A percentile compares a stretch with the other conserved stretches of the same genome.
Evolutionary conservation across 495 filamentous ascomycete species (phyloP).

Genomic region (Saxispiralis lemnorum): DNA sequence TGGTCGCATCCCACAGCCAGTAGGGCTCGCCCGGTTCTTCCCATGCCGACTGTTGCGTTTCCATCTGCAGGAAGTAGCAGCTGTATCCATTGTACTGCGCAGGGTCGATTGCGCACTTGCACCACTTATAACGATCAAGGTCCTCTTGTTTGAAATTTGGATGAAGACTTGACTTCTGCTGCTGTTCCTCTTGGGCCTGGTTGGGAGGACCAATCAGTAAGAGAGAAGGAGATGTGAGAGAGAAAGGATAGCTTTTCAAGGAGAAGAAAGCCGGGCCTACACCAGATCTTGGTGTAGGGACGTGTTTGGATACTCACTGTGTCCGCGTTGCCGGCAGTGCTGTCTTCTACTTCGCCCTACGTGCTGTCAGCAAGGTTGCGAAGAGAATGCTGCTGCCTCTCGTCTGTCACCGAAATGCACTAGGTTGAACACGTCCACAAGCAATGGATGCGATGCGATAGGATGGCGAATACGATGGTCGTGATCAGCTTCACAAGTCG

Average conservation of each 20-base stretch:
- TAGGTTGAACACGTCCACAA: too few species aligned
- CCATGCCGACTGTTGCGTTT: slow-evolving; percentile 5
- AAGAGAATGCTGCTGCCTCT: neutral
- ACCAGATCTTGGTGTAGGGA: neutral
- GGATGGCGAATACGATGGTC: too few species aligned
- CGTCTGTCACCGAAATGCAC: neutral
- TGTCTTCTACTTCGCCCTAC: slow-evolving; percentile 2
- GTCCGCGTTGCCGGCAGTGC: neutral
- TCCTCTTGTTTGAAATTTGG: neutral
- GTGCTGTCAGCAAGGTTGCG: slow-evolving; percentile 4
- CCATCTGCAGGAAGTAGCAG: slow-evolving; percentile 13
- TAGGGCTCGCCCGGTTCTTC: slow-evolving; percentile 12
- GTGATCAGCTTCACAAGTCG: too few species aligned
- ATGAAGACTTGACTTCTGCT: neutral
- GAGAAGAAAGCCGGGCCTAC: neutral
- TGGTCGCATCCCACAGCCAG: slow-evolving; percentile 13
- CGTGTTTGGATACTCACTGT: slow-evolving; percentile 1
- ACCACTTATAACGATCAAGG: slow-evolving; percentile 8
- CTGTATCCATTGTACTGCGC: neutral
- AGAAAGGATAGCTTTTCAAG: neutral
- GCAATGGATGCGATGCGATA: too few species aligned
- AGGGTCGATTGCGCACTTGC: slow-evolving; percentile 11
- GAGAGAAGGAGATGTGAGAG: neutral
- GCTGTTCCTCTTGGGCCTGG: neutral
- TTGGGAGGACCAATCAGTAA: neutral